Evolutionary conservation across 1,284 basidiomycete species (phyloP).

Genomic region (Melampsora americana): DNA sequence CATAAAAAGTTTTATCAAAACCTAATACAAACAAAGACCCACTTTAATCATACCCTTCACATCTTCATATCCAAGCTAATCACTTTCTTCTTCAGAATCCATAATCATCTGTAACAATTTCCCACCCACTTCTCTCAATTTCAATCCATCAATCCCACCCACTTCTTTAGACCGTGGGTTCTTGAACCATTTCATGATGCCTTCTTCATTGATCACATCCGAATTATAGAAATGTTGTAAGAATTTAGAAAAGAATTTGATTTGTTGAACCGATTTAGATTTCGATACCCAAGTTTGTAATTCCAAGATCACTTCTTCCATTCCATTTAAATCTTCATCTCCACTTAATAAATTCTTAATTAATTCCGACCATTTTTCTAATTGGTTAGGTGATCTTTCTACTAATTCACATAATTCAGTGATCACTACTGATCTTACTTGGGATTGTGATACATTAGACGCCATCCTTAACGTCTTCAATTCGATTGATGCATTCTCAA

Average conservation of each 20-base stretch:
- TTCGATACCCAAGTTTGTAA: constrained; percentile 51
- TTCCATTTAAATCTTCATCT: constrained; percentile 52
- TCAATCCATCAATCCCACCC: constrained; percentile 51
- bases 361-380: constrained; percentile 55
- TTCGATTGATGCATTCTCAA: constrained; percentile 86
- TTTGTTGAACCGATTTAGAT: constrained; percentile 43
- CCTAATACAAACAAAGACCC: no score
- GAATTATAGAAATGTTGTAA: constrained; percentile 56
- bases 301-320: constrained; percentile 51
- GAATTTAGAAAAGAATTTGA: constrained; percentile 53
- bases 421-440: constrained; percentile 75
- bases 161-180: constrained; percentile 46
- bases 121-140: constrained; percentile 54
- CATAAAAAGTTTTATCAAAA: no score
- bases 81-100: constrained; percentile 53
- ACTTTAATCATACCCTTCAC: no score
- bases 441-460: constrained; percentile 73
- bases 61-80: no score
- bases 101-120: constrained; percentile 55
- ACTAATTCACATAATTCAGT: constrained; percentile 68
- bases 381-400: constrained; percentile 41
- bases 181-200: constrained; percentile 56
- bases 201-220: constrained; percentile 56
- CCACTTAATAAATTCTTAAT: constrained; percentile 54
- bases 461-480: constrained; percentile 92